These are phyloP conservation scores for Vitis amurensis DNA, from an alignment of 164 flowering plant species.

Conservation along the genomic window DNA sequence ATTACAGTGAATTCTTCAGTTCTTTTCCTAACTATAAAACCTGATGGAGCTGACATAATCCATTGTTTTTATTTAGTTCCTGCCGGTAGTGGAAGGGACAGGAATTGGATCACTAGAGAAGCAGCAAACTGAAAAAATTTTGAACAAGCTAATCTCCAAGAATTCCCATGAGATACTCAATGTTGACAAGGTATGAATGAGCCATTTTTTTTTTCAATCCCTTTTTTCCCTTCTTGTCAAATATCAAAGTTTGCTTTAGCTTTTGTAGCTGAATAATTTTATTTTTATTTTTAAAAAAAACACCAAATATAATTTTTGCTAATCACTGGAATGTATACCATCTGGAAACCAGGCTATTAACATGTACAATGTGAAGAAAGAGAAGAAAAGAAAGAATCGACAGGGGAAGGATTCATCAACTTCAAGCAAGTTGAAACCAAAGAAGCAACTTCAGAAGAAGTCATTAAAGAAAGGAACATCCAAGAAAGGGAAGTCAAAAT, in stretches of 20 bases:
- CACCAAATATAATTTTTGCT: neutral
- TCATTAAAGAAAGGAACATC: slow-evolving; percentile 27
- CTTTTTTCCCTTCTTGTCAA: neutral
- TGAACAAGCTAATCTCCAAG: slow-evolving; percentile 77
- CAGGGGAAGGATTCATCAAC: slow-evolving; percentile 35
- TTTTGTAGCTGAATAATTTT: too few relatives aligned
- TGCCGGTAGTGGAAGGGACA: slow-evolving; percentile 75
- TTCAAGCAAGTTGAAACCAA: slow-evolving; percentile 62
- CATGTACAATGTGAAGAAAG: slow-evolving; percentile 58
- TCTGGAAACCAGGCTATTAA: slow-evolving; percentile 56
- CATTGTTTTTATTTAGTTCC: slow-evolving; percentile 38
- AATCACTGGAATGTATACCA: neutral
- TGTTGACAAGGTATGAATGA: slow-evolving; percentile 60
- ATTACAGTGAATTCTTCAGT: slow-evolving; percentile 1
- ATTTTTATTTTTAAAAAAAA: too few relatives aligned
- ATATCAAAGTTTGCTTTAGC: neutral
- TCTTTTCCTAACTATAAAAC: neutral
- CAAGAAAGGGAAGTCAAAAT: slow-evolving; percentile 27
- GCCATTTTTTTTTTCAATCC: too few relatives aligned
- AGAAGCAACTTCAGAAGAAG: slow-evolving; percentile 45
- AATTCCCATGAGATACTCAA: slow-evolving; percentile 79
- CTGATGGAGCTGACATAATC: neutral
- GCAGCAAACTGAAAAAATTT: slow-evolving; percentile 79
- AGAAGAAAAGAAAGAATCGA: slow-evolving; percentile 42
- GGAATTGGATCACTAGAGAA: slow-evolving; percentile 69